Percentiles rank a stretch among this genome's conserved stretches.
phyloP scores from a whole-genome alignment of 352 stramenopile genomes.

The Pythium sukuiense region DNA sequence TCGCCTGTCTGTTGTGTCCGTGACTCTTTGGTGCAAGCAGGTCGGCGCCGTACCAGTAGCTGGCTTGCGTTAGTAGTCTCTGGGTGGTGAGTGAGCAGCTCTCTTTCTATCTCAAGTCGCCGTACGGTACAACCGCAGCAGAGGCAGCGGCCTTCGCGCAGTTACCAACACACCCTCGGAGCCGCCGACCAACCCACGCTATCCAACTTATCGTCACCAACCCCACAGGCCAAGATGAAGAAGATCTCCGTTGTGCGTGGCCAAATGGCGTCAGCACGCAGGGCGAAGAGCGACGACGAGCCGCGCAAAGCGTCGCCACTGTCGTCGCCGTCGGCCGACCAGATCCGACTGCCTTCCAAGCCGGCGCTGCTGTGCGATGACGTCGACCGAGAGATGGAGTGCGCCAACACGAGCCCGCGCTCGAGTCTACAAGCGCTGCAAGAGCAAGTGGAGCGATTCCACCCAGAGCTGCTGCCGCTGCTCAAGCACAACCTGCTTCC shows the following conservation, averaged over 20 bases:
- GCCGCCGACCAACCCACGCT: background rate
- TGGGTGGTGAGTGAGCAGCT: conserved; percentile 1
- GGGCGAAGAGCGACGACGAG: conserved; percentile 23
- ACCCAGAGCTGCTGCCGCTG: conserved; percentile 62
- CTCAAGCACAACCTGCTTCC: conserved; percentile 38
- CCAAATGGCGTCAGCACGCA: conserved; percentile 14
- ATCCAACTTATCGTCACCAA: background rate
- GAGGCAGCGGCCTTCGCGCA: background rate
- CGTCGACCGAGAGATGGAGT: conserved; percentile 31
- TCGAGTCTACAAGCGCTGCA: conserved; percentile 29
- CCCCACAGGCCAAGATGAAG: conserved; percentile 14
- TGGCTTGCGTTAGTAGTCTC: background rate
- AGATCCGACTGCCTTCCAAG: conserved; percentile 10
- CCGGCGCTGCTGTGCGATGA: conserved; percentile 19
- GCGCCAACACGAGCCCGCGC: conserved; percentile 17
- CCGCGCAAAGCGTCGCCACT: conserved; percentile 28
- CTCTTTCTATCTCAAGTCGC: background rate
- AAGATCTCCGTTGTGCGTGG: conserved; percentile 17
- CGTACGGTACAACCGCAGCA: background rate
- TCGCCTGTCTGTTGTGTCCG: background rate
- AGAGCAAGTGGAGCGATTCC: conserved; percentile 43
- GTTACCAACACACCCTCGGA: background rate
- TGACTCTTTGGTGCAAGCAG: too few relatives aligned
- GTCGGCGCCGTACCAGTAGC: background rate
- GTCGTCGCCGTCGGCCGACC: conserved; percentile 13